These are phyloP conservation scores for Drechslera avenae DNA, from an alignment of 2,329 filamentous ascomycete genomes.

Conservation along the genomic window DNA sequence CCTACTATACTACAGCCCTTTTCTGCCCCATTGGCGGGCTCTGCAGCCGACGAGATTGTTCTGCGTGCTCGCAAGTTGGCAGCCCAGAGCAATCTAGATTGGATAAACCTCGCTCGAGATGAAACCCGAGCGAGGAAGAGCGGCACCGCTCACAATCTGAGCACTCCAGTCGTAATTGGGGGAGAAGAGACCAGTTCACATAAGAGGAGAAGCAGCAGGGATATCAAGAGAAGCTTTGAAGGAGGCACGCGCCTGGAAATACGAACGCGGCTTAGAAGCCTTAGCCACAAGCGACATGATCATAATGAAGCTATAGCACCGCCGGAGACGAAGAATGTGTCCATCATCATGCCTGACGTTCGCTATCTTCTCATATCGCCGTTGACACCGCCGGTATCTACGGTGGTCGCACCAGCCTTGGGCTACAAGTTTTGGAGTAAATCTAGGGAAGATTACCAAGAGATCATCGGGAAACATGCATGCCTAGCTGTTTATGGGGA, in stretches of 20 bases:
- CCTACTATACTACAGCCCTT: conserved; percentile 65
- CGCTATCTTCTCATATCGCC: conserved; percentile 56
- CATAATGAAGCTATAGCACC: conserved; percentile 11
- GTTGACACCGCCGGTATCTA: conserved; percentile 51
- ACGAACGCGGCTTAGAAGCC: conserved; percentile 30
- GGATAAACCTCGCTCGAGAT: conserved; percentile 35
- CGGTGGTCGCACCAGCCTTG: conserved; percentile 41
- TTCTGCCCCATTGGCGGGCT: conserved; percentile 56
- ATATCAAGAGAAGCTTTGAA: conserved; percentile 43
- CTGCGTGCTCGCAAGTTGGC: conserved; percentile 72
- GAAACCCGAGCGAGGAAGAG: conserved; percentile 37
- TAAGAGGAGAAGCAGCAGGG: conserved; percentile 50
- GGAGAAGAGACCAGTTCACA: conserved; percentile 54
- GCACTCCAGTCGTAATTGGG: conserved; percentile 48
- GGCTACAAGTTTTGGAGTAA: conserved; percentile 36
- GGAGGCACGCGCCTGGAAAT: conserved; percentile 45
- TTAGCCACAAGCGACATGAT: conserved; percentile 32
- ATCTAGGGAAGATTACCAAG: conserved; percentile 12
- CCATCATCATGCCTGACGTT: conserved; percentile 27
- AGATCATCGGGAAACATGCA: conserved; percentile 31
- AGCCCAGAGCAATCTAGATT: conserved; percentile 62
- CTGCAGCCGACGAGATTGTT: conserved; percentile 70
- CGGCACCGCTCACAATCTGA: conserved; percentile 25
- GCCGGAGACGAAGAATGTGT: conserved; percentile 1
- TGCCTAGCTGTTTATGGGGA: conserved; percentile 77